Base-by-base conservation (phyloP, 768 basidiomycete genomes). In the Fistulinella prunicolor region DNA sequence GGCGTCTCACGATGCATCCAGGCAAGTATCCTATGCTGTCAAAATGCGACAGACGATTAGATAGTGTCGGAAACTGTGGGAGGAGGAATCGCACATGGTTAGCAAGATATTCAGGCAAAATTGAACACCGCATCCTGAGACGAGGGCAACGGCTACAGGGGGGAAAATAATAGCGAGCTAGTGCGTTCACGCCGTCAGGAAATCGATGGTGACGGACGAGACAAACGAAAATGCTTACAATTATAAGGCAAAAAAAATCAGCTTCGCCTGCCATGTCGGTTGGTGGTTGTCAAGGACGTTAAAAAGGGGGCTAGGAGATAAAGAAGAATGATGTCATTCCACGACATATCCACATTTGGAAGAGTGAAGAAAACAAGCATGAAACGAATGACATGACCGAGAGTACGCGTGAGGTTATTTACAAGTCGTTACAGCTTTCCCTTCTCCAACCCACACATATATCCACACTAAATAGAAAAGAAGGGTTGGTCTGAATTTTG, bases 101-200 rank as follows among this genome's bases (percentile, higher is more conserved):
- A 94, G 69, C 41, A 77, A 63, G 47, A 94, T 78, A 70, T 90
- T 93, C 60, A 94, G 82, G 52, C 92, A 76, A 24, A 93, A 74
- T 67, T 93, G 90, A 52, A 82, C 85, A 40, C 85, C 80, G 62
- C 91, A 94, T 37, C 91, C 91, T 7, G 86, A 76, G 42, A 92
- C 64, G 59, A 90, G 79, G 6, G 69, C 82, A 9, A 79, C 88
- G 0, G 87, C 86, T 0, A 86, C 86, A 3, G 89, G 87, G 13
- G 89, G 89, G 62, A 89, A 89, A 36, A 90, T 50, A 51, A 86
- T 82, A 19, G 86, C 82, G 42, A 89, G 74, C 87, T 89, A 35
- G 20, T 7, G 26, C 10, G 5, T 28, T n/a, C n/a, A n/a, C n/a
- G n/a, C n/a, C 26, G 10, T 28, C 26, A 28, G 6, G 3, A 26